Percentiles rank a stretch among this genome's conserved stretches.
phyloP scores from a whole-genome alignment of 352 stramenopile genomes.

The Pythium plurisporium region DNA sequence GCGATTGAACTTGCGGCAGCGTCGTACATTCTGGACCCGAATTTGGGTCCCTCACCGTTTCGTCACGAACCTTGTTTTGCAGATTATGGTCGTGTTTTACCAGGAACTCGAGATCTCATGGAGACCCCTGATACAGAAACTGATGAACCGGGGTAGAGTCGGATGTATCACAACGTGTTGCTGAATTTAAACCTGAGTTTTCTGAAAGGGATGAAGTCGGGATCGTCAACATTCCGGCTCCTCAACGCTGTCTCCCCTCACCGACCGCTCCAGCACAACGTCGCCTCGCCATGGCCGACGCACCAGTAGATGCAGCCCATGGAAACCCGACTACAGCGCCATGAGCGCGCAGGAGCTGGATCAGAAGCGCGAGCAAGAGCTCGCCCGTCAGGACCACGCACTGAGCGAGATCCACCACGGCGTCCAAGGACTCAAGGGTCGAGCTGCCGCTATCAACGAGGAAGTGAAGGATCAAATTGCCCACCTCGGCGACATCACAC shows the following conservation, averaged over 20 bases:
- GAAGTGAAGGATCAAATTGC: slow-evolving; percentile 73
- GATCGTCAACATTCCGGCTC: too few species aligned
- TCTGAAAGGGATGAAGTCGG: not conserved
- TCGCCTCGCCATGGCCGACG: not conserved
- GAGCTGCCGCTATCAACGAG: slow-evolving; percentile 77
- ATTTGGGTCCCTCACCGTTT: not conserved
- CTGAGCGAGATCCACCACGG: slow-evolving; percentile 72
- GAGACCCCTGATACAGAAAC: too few species aligned
- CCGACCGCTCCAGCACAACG: not conserved
- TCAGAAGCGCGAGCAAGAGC: slow-evolving; percentile 39
- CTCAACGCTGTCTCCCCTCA: too few species aligned
- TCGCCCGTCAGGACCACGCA: slow-evolving; percentile 54
- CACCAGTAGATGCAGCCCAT: too few species aligned
- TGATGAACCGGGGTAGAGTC: too few species aligned
- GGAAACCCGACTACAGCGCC: slow-evolving; percentile 34
- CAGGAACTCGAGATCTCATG: too few species aligned
- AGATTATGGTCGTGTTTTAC: too few species aligned
- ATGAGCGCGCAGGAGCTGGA: slow-evolving; percentile 68
- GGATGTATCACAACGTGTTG: too few species aligned
- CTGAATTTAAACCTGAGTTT: not conserved
- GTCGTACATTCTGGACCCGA: not conserved
- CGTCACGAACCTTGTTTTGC: too few species aligned
- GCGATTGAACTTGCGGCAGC: not conserved
- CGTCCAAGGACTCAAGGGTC: slow-evolving; percentile 67
- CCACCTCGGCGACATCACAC: slow-evolving; percentile 66